Conservation (phyloP, 805 yeast genomes). For the Candida peoriensis region DNA sequence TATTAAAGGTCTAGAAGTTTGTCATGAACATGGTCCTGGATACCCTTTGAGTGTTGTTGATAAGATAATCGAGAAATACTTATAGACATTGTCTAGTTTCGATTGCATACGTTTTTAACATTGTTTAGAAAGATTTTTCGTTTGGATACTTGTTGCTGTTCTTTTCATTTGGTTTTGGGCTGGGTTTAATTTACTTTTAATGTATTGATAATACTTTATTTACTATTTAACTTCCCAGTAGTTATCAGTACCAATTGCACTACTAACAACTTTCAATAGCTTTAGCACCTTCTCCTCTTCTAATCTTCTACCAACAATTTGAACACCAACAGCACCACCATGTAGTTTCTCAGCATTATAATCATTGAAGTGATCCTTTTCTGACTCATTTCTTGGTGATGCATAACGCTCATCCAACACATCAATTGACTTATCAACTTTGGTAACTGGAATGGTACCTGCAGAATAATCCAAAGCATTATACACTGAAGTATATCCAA, state of each 20-base stretch:
- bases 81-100: no score
- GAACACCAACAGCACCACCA: constrained; percentile 63
- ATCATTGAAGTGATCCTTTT: constrained; percentile 36
- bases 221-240: constrained; percentile 14
- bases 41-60: constrained; percentile 44
- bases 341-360: constrained; percentile 49
- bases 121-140: no score
- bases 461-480: constrained; percentile 54
- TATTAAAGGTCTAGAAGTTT: constrained; percentile 63
- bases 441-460: constrained; percentile 54
- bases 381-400: constrained; percentile 35
- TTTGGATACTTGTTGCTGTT: no score
- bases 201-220: neutral
- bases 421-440: constrained; percentile 43
- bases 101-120: no score
- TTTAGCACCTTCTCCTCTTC: constrained; percentile 58
- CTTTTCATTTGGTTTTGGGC: no score
- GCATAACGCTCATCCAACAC: constrained; percentile 28
- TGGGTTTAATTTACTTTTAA: neutral
- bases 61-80: constrained; percentile 24
- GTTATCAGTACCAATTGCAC: constrained; percentile 21
- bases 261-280: constrained; percentile 37
- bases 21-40: constrained; percentile 80
- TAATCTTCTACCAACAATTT: constrained; percentile 52
- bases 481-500: constrained; percentile 46